Percentiles rank a stretch among this genome's conserved stretches.
Conservation (phyloP, 768 basidiomycete species). For the Paxillus involutus region DNA sequence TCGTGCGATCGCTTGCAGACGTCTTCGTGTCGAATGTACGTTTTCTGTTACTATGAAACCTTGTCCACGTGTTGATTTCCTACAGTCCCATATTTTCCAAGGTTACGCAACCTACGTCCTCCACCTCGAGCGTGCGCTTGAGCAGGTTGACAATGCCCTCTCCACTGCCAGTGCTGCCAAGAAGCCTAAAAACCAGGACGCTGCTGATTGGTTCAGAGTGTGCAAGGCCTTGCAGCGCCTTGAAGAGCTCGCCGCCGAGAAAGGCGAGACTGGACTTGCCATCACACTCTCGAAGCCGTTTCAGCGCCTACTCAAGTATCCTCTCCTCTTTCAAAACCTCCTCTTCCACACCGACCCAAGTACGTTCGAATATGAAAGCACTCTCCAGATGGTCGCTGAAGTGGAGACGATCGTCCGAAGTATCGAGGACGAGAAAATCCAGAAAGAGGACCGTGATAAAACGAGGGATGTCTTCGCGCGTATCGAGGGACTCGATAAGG, state of each 20-base stretch:
- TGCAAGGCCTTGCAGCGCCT: constrained; percentile 73
- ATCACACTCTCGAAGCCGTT: constrained; percentile 97
- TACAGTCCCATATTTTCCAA: constrained; percentile 86
- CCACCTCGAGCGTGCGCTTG: constrained; percentile 89
- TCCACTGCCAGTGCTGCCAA: constrained; percentile 60
- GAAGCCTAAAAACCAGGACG: constrained; percentile 81
- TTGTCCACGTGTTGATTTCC: constrained; percentile 17
- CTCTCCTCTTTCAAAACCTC: constrained; percentile 95
- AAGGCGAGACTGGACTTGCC: constrained; percentile 91
- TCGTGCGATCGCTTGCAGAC: constrained; percentile 90
- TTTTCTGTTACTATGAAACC: constrained; percentile 19
- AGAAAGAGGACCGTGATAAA: constrained; percentile 93
- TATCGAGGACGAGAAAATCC: constrained; percentile 98
- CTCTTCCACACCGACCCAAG: constrained; percentile 97
- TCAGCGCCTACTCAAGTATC: constrained; percentile 95
- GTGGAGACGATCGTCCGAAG: constrained; percentile 94
- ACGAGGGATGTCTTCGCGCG: constrained; percentile 94
- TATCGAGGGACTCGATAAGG: constrained; percentile 94
- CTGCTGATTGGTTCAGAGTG: constrained; percentile 74
- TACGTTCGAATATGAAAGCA: constrained; percentile 96
- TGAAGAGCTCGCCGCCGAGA: constrained; percentile 77
- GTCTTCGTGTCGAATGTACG: constrained; percentile 94
- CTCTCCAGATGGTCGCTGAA: constrained; percentile 94
- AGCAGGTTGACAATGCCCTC: constrained; percentile 81
- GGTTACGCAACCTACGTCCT: constrained; percentile 94